Evolutionary conservation across 2,329 filamentous ascomycete genomes (phyloP), one percentile per base, ranked within the genome.

Genomic region (Aspergillus caelatus): DNA sequence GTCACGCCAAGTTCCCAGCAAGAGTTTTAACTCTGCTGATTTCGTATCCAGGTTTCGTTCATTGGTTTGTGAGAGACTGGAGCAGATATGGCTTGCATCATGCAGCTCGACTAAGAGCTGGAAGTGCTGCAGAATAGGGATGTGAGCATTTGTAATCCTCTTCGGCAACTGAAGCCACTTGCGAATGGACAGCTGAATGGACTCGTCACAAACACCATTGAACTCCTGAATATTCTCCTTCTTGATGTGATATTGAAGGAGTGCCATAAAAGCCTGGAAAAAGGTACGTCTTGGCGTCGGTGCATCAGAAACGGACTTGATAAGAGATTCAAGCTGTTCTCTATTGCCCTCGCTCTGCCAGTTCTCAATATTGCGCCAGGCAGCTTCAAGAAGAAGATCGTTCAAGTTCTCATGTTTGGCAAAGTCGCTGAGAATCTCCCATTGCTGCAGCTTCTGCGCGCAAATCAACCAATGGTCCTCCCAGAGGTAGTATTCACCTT

Each of bases 131-230:
- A 99, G 82, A 52, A 99, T 86, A 0, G 94, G 94, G 63, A 98
- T 92, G 75, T 99, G 95, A 2, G 95, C 94, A 72, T 96, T 94
- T 0, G 95, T 99, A 67, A 98, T 91, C 50, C 91, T 90, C 73
- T 90, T 91, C 0, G 95, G 95, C n/a, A 99, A 85, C 78, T 99
- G 96, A 77, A 99, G 94, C 95, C 95, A 99, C 78, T 99, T 99
- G 65, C 95, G 87, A 70, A 99, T 97, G 0, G 94, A 96, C 11
- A 99, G 83, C 77, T 99, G 95, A 59, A 98, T 97, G 3, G 95
- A 94, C 79, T 99, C 96, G 72, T 99, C 95, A 72, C 94, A 97
- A 26, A 96, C 87, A 62, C 93, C 89, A 66, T 90, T 91, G 78
- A 99, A 98, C 58, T 98, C 94, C 46, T 85, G 85, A 19, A 86